A percentile compares a stretch with the other conserved stretches of the same genome.
Evolutionary conservation across 495 filamentous ascomycete genomes (phyloP).

Genomic region (Aspergillus leporis): DNA sequence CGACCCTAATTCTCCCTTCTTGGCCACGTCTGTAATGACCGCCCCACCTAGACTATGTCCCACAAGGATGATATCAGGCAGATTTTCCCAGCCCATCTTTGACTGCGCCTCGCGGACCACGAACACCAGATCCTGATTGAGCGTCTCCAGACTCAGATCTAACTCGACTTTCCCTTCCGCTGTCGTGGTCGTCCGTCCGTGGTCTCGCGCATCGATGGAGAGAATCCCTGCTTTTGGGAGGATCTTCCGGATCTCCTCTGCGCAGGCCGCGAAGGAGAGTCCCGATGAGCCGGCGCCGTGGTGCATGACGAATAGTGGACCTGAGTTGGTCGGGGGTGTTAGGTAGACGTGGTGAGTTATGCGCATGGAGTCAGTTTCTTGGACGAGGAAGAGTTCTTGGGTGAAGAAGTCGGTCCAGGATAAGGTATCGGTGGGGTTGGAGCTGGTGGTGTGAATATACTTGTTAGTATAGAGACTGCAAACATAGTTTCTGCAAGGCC

Average conservation of each 20-base stretch:
- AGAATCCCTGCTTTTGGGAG: constrained; percentile 82
- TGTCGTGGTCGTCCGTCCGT: constrained; percentile 65
- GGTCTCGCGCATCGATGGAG: constrained; percentile 80
- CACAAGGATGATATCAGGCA: constrained; percentile 78
- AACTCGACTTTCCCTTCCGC: constrained; percentile 37
- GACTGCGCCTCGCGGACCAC: constrained; percentile 64
- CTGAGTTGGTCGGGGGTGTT: constrained; percentile 55
- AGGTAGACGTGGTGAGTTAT: constrained; percentile 85
- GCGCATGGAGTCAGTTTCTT: constrained; percentile 36
- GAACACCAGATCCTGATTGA: constrained; percentile 70
- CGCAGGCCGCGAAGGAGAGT: constrained; percentile 81
- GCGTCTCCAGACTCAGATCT: constrained; percentile 66
- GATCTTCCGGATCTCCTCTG: constrained; percentile 70
- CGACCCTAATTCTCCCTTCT: constrained; percentile 59
- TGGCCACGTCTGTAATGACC: constrained; percentile 83
- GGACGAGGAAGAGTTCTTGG: constrained; percentile 73
- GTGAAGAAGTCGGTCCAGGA: constrained; percentile 88
- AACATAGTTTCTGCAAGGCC: no score
- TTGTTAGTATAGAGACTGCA: not conserved
- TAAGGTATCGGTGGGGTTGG: constrained; percentile 43
- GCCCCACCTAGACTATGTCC: constrained; percentile 98
- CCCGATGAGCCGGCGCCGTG: constrained; percentile 90
- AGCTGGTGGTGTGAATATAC: constrained; percentile 22
- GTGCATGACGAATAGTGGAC: constrained; percentile 84
- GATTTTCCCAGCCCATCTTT: constrained; percentile 66